Conservation (phyloP, 2,329 filamentous ascomycete genomes). For the Colletotrichum sp. region DNA sequence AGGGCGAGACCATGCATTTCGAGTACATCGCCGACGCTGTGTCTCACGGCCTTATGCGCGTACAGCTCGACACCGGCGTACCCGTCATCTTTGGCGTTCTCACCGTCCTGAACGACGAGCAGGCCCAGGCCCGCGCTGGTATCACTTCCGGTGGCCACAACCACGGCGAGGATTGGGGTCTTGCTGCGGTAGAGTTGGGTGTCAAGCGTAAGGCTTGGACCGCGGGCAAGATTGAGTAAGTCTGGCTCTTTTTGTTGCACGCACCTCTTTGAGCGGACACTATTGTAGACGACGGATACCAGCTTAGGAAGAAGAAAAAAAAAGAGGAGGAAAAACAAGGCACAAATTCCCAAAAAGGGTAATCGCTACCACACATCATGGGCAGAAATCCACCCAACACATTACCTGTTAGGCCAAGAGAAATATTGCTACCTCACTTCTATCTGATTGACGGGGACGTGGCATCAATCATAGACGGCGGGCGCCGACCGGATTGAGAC, state of each 20-base stretch:
- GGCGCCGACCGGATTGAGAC: background rate
- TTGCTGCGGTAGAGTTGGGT: slow-evolving; percentile 92
- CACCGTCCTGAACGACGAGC: slow-evolving; percentile 87
- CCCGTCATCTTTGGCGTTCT: slow-evolving; percentile 92
- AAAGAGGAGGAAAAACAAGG: background rate
- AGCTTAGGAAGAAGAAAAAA: background rate
- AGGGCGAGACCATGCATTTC: slow-evolving; percentile 99
- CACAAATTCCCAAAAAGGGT: background rate
- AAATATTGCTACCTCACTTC: background rate
- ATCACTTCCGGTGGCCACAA: slow-evolving; percentile 76
- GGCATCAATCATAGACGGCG: background rate
- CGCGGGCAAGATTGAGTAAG: slow-evolving; percentile 64
- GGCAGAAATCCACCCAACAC: background rate
- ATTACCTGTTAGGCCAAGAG: background rate
- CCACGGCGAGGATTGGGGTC: slow-evolving; percentile 96
- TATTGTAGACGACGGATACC: background rate
- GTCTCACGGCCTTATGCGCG: slow-evolving; percentile 90
- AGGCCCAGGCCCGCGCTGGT: slow-evolving; percentile 85
- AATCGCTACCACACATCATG: background rate
- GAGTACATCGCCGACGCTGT: slow-evolving; percentile 97
- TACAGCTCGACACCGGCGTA: slow-evolving; percentile 86
- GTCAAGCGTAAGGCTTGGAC: slow-evolving; percentile 87
- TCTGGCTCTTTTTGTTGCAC: background rate
- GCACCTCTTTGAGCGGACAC: background rate
- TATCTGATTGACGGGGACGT: background rate